A percentile compares a stretch with the other conserved stretches of the same genome.
Evolutionary conservation across 1,284 basidiomycete species (phyloP).

Genomic region (Porodaedalea pini): DNA sequence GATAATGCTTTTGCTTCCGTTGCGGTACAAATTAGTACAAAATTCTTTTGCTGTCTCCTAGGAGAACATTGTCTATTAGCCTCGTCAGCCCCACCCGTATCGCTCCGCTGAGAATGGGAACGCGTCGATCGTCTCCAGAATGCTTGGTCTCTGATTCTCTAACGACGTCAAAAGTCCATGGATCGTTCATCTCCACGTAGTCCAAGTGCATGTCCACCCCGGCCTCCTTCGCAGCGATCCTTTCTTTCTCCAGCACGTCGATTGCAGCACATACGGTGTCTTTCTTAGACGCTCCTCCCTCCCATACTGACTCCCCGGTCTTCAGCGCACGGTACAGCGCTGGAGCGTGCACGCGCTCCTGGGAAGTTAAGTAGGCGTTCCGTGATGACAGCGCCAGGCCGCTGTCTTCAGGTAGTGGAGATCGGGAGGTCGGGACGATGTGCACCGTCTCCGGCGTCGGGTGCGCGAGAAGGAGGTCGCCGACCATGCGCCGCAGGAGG

Average conservation of each 20-base stretch:
- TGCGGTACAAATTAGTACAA: no score
- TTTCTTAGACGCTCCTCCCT: conserved; percentile 45
- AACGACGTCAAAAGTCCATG: conserved; percentile 67
- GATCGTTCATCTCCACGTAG: conserved; percentile 89
- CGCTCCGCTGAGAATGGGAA: conserved; percentile 85
- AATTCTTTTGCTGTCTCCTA: conserved; percentile 48
- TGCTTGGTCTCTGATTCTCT: conserved; percentile 30
- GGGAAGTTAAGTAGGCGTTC: conserved; percentile 76
- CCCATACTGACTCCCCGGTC: conserved; percentile 55
- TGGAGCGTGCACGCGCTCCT: conserved; percentile 68
- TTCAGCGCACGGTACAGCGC: conserved; percentile 70
- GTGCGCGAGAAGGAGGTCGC: conserved; percentile 78
- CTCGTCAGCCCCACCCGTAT: conserved; percentile 85
- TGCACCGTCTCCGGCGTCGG: conserved; percentile 68
- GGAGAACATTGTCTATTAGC: conserved; percentile 89
- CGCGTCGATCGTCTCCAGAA: conserved; percentile 31
- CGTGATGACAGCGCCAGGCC: conserved; percentile 87
- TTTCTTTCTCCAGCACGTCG: conserved; percentile 35
- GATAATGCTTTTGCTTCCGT: background rate
- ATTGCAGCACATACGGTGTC: conserved; percentile 49
- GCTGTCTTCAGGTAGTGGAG: no score
- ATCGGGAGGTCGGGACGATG: conserved; percentile 82
- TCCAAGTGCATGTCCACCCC: conserved; percentile 66
- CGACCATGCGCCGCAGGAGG: conserved; percentile 78
- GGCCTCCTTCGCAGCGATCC: conserved; percentile 31